Conservation (phyloP, 2,329 filamentous ascomycete genomes). For the Aspergillus jensenii region DNA sequence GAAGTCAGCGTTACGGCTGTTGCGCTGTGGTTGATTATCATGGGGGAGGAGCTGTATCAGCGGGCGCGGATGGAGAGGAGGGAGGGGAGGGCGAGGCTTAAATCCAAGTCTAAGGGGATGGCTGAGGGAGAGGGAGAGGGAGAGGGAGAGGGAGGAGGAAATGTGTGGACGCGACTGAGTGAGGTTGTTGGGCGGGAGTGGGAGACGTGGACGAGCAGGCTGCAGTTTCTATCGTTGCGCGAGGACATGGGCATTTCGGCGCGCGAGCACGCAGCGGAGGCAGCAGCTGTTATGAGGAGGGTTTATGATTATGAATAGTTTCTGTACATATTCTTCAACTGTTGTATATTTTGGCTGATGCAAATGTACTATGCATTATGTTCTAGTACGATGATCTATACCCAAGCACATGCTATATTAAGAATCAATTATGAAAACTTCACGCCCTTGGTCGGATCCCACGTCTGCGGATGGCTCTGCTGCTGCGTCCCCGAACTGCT, state of each 20-base stretch:
- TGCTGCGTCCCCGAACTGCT: neutral
- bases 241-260: constrained; percentile 19
- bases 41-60: constrained; percentile 23
- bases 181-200: constrained; percentile 13
- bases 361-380: no score
- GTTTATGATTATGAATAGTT: constrained; percentile 3
- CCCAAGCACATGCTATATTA: no score
- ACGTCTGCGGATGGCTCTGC: constrained; percentile 52
- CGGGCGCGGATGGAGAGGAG: neutral
- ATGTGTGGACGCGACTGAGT: neutral
- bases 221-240: constrained; percentile 17
- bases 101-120: neutral
- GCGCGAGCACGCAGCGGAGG: constrained; percentile 20
- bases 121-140: neutral
- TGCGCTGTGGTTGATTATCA: constrained; percentile 19
- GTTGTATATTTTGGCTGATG: neutral
- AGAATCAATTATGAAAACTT: constrained; percentile 46
- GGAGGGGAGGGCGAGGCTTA: neutral
- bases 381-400: no score
- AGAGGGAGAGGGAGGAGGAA: neutral
- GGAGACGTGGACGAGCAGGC: constrained; percentile 17
- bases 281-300: constrained; percentile 21
- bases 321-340: no score
- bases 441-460: constrained; percentile 61
- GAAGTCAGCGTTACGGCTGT: constrained; percentile 3